phyloP scores from a whole-genome alignment of 31 red algal genomes.

The Odonthalia washingtoniensis region DNA sequence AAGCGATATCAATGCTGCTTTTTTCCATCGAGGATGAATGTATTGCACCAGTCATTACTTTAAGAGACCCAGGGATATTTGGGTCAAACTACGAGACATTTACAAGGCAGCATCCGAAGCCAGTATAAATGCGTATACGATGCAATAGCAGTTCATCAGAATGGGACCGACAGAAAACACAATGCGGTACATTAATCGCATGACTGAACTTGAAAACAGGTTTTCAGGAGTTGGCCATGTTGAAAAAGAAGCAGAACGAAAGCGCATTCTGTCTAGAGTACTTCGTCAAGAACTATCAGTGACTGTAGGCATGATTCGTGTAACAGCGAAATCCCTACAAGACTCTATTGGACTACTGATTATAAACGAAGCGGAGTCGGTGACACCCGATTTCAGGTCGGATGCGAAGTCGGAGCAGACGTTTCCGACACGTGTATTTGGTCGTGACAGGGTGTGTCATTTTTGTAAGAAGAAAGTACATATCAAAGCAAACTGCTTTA shows the following conservation, averaged over 20 bases:
- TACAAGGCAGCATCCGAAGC: slow-evolving; percentile 23
- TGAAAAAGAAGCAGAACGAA: slow-evolving; percentile 2
- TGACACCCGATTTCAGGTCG: neutral
- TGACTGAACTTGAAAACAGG: too few relatives aligned
- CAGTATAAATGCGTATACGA: neutral
- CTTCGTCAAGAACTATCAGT: slow-evolving; percentile 19
- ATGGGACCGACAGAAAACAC: slow-evolving; percentile 5
- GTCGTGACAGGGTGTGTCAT: slow-evolving; percentile 6
- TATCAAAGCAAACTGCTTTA: slow-evolving; percentile 12
- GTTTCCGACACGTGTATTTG: neutral
- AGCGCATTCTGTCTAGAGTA: slow-evolving; percentile 2
- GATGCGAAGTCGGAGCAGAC: neutral
- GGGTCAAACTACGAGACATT: slow-evolving; percentile 3
- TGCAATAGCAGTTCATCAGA: neutral
- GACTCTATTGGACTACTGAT: slow-evolving; percentile 1
- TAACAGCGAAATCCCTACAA: neutral
- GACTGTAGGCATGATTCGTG: neutral
- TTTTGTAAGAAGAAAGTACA: slow-evolving; percentile 29
- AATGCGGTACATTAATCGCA: neutral
- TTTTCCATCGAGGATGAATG: neutral
- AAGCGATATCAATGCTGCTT: neutral
- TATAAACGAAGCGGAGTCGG: neutral
- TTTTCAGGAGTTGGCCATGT: neutral
- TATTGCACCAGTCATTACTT: slow-evolving; percentile 4
- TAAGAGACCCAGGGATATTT: slow-evolving; percentile 16